A percentile compares a stretch with the other conserved stretches of the same genome.
Evolutionary conservation across 2,329 filamentous ascomycete genomes (phyloP).

Genomic region (Phialocephala subalpina): DNA sequence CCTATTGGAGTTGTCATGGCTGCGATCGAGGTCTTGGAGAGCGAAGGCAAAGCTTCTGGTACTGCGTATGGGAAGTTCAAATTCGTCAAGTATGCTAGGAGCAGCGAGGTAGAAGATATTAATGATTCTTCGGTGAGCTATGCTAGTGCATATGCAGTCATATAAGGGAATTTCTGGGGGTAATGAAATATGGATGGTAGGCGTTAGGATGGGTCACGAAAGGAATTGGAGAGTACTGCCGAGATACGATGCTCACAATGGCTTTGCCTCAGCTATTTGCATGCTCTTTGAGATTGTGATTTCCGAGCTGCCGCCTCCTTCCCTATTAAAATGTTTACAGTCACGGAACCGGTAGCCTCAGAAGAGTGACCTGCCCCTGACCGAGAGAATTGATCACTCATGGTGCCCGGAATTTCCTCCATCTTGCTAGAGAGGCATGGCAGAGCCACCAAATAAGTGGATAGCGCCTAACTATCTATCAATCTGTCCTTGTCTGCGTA

Average conservation of each 20-base stretch:
- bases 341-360: too few relatives aligned
- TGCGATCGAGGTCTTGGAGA: slow-evolving; percentile 71
- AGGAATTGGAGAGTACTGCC: neutral
- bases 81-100: slow-evolving; percentile 88
- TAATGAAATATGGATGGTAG: neutral
- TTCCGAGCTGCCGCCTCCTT: too few relatives aligned
- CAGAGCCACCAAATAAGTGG: too few relatives aligned
- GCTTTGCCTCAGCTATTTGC: too few relatives aligned
- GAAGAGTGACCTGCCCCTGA: too few relatives aligned
- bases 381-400: too few relatives aligned
- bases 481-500: too few relatives aligned
- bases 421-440: too few relatives aligned
- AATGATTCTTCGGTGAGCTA: slow-evolving; percentile 92
- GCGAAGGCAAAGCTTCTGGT: slow-evolving; percentile 47
- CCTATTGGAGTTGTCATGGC: slow-evolving; percentile 95
- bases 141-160: slow-evolving; percentile 85
- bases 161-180: slow-evolving; percentile 45
- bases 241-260: slow-evolving; percentile 10
- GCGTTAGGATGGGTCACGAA: neutral
- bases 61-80: slow-evolving; percentile 57
- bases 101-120: slow-evolving; percentile 72
- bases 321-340: too few relatives aligned
- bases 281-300: too few relatives aligned
- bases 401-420: too few relatives aligned
- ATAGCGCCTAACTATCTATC: too few relatives aligned